Conservation (phyloP, 2,329 filamentous ascomycete genomes). For the Botrytis medusae region DNA sequence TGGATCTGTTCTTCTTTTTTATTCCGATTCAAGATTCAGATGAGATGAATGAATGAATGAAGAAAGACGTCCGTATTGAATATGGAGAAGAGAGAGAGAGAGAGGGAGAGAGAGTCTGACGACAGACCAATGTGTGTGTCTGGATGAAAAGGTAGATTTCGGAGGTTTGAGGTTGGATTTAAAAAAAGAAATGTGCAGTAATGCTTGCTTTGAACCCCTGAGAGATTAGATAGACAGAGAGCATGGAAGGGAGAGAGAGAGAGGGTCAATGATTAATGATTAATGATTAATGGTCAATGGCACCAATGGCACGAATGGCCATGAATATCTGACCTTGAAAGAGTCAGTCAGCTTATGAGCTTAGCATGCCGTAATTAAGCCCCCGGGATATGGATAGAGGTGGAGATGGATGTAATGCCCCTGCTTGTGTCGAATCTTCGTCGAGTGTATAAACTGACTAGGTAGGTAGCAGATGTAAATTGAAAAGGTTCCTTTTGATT, state of each 20-base stretch:
- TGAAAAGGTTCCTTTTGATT: not conserved
- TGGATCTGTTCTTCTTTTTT: not conserved
- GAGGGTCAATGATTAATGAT: not conserved
- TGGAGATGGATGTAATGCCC: not conserved
- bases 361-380: not conserved
- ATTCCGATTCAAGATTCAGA: not conserved
- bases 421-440: not conserved
- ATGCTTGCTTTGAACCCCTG: constrained; percentile 6
- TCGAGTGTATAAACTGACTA: not conserved
- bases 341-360: not conserved
- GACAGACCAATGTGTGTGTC: not conserved
- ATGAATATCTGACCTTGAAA: not conserved
- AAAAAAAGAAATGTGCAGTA: not conserved
- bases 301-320: not conserved
- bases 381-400: not conserved
- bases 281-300: no score
- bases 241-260: not conserved
- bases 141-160: not conserved
- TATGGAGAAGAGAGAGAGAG: not conserved
- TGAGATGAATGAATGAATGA: not conserved
- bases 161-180: not conserved
- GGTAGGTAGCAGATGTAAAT: no score
- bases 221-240: not conserved
- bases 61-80: not conserved
- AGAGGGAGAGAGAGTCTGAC: not conserved